Conservation (phyloP, 257 asterid genomes). For the Fraxinus americana region DNA sequence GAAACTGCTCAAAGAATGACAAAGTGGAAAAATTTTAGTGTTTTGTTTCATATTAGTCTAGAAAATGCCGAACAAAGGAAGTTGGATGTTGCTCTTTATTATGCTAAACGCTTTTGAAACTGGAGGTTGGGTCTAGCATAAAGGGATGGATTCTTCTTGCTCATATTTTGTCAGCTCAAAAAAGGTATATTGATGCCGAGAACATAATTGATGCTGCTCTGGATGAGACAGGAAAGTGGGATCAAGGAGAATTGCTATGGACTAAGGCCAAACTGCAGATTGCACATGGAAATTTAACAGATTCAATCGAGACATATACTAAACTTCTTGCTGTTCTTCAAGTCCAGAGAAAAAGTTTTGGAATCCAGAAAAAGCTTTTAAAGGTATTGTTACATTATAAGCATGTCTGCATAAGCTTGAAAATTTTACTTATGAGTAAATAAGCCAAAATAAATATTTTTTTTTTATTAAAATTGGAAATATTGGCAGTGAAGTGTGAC, state of each 20-base stretch:
- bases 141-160: conserved; percentile 86
- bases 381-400: conserved; percentile 43
- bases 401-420: background rate
- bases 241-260: conserved; percentile 44
- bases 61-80: conserved; percentile 93
- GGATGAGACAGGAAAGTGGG: conserved; percentile 63
- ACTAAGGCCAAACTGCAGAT: conserved; percentile 83
- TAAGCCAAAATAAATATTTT: background rate
- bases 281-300: conserved; percentile 59
- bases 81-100: conserved; percentile 70
- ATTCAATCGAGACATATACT: conserved; percentile 72
- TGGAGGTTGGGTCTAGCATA: conserved; percentile 65
- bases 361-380: conserved; percentile 41
- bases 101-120: conserved; percentile 65
- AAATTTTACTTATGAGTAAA: background rate
- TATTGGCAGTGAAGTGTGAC: background rate
- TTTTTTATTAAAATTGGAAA: background rate
- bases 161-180: conserved; percentile 85
- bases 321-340: conserved; percentile 84
- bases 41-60: conserved; percentile 36
- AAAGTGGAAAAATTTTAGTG: conserved; percentile 40
- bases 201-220: conserved; percentile 76
- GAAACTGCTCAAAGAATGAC: conserved; percentile 59
- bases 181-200: conserved; percentile 70
- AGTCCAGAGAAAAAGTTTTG: conserved; percentile 69